Evolutionary conservation across 768 basidiomycete species (phyloP), one percentile per base, ranked within the genome.

Genomic region (Cantharellus anzutake): DNA sequence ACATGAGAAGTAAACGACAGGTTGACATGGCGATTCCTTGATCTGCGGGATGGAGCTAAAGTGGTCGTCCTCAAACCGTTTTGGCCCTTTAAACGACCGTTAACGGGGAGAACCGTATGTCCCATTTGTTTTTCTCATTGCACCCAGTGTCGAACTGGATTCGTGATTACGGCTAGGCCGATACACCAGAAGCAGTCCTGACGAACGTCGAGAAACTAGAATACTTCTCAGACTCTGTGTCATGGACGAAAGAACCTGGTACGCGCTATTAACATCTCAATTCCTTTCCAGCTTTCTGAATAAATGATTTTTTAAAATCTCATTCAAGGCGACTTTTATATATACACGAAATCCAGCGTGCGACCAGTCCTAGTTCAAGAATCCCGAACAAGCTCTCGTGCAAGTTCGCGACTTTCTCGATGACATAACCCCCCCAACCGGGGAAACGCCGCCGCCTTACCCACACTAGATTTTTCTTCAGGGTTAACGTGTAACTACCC

Each of bases 31-130:
- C 85, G 90, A 66, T 98, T 98, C 71, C 74, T 99, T 59, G 96
- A 99, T 67, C 73, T 98, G 61, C 96, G 91, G 67, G 89, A 94
- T 61, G 88, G 89, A 20, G 90, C 92, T 0, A 82, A 82, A 55
- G 86, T 99, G 53, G 79, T 98, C 42, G 91, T 88, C 20, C 72
- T 99, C 16, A 81, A 84, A 61, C 89, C 91, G 1, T 96, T 92
- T 60, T 78, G 83, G 40, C 78, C 80, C 0, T 70, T 72, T 34
- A 74, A 83, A 64, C 84, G 82, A 50, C 80, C 86, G 42, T 74
- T 96, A 60, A 89, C 86, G 0, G 83, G 90, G 65, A 83, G 86
- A 51, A 94, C 91, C 64, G 84, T 86, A 64, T 59, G 82, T 42
- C 7, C 7, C 35, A 37, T 55, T 55, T 7, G 20, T 29, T 29